Conservation (phyloP, 176 grass and related monocot genomes). For the Raddia guianensis region DNA sequence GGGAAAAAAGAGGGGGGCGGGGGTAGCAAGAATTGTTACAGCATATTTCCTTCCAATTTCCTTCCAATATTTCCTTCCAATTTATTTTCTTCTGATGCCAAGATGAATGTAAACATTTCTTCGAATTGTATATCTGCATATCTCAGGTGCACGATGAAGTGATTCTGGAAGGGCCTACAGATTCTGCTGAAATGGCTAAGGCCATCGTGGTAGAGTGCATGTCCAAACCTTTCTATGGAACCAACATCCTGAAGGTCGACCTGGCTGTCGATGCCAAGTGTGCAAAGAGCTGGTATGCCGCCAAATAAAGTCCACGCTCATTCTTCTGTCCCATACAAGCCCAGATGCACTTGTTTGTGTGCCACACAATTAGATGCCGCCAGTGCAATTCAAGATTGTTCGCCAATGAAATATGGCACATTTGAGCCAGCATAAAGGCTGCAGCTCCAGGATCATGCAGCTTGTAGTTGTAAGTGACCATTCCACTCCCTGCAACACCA, state of each 20-base stretch:
- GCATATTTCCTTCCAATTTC: slow-evolving; percentile 4
- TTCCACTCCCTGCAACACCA: not conserved
- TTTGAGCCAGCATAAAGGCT: not conserved
- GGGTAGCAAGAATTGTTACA: not conserved
- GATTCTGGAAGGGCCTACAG: slow-evolving; percentile 76
- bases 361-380: not conserved
- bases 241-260: slow-evolving; percentile 71
- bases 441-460: not conserved
- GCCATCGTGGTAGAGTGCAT: slow-evolving; percentile 86
- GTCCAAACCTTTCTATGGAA: slow-evolving; percentile 81
- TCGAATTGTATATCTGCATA: not conserved
- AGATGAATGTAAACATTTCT: not conserved
- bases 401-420: not conserved
- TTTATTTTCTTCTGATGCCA: not conserved
- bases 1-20: not conserved
- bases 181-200: slow-evolving; percentile 67
- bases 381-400: not conserved
- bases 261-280: slow-evolving; percentile 85
- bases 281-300: slow-evolving; percentile 84
- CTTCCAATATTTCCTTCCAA: slow-evolving; percentile 6
- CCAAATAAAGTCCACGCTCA: slow-evolving; percentile 49
- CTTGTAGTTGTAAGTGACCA: not conserved
- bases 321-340: not conserved
- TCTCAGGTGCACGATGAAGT: slow-evolving; percentile 85
- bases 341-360: not conserved